Conservation (phyloP, 768 basidiomycete species). For the Russula earlei region DNA sequence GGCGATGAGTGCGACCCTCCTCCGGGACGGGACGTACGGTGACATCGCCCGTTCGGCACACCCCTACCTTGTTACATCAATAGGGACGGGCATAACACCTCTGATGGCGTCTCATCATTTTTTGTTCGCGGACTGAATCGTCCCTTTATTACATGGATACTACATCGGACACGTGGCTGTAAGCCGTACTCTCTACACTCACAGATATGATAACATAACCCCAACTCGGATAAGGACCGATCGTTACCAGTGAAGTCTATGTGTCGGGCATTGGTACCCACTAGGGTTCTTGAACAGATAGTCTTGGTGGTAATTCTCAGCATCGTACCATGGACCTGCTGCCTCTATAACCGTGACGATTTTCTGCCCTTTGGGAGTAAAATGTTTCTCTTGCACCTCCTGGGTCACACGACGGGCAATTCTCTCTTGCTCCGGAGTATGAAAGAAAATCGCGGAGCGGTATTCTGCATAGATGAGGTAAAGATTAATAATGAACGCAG, state of each 20-base stretch:
- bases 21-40: conserved; percentile 14
- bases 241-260: conserved; percentile 69
- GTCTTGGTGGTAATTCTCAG: conserved; percentile 77
- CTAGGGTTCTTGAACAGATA: conserved; percentile 75
- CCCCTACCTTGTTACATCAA: conserved; percentile 22
- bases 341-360: conserved; percentile 71
- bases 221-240: background rate
- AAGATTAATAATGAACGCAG: background rate
- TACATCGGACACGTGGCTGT: no score
- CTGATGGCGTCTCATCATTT: conserved; percentile 17
- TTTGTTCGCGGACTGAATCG: conserved; percentile 11
- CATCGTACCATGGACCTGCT: conserved; percentile 72
- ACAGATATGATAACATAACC: no score
- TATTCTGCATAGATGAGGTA: conserved; percentile 49
- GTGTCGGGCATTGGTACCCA: conserved; percentile 91
- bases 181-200: no score
- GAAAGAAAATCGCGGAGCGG: conserved; percentile 84
- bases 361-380: conserved; percentile 53
- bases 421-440: conserved; percentile 58
- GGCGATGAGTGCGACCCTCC: conserved; percentile 21
- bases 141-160: no score
- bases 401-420: conserved; percentile 70
- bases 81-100: conserved; percentile 21
- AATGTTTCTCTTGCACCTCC: conserved; percentile 80
- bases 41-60: conserved; percentile 23